A percentile compares a stretch with the other conserved stretches of the same genome.
phyloP scores from a whole-genome alignment of 2,329 filamentous ascomycete genomes.

The Epichloe scottii region DNA sequence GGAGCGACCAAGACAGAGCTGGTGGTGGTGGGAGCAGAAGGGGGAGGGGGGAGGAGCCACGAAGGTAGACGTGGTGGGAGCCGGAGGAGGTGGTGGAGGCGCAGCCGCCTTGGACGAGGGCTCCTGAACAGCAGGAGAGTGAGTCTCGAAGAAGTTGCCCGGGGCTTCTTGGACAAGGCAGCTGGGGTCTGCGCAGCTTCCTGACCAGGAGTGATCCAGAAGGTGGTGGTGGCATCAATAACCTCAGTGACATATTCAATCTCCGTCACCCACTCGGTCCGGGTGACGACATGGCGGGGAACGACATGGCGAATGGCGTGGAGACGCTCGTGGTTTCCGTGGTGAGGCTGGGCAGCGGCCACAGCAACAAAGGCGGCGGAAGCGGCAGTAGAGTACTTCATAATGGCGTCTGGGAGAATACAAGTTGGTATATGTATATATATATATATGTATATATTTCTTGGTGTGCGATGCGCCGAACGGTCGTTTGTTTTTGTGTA shows the following conservation, averaged over 20 bases:
- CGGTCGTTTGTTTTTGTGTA: constrained; percentile 5
- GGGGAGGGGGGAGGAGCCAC: constrained; percentile 9
- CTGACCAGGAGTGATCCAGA: constrained; percentile 27
- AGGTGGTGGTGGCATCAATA: constrained; percentile 36
- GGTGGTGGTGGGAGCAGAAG: constrained; percentile 5
- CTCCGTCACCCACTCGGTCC: constrained; percentile 39
- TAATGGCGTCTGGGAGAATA: constrained; percentile 11
- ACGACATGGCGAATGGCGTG: constrained; percentile 12
- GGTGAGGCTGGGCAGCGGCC: constrained; percentile 39
- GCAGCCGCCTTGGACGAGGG: background rate
- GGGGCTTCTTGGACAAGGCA: constrained; percentile 10
- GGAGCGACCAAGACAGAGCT: constrained; percentile 7
- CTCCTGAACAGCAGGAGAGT: constrained; percentile 2
- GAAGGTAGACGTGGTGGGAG: constrained; percentile 9
- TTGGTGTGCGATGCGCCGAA: background rate
- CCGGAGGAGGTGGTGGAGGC: constrained; percentile 5
- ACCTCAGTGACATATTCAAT: constrained; percentile 33
- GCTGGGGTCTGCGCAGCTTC: constrained; percentile 12
- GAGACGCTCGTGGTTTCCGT: constrained; percentile 24
- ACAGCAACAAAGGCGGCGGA: constrained; percentile 24
- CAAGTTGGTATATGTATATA: background rate
- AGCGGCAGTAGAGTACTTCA: constrained; percentile 28
- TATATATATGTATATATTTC: too few species aligned
- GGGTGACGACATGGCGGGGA: constrained; percentile 31
- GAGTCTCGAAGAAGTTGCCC: constrained; percentile 20